Percentiles rank a stretch among this genome's conserved stretches.
phyloP scores from a whole-genome alignment of 106 monocot genomes.

The Dactylorhiza incarnata region DNA sequence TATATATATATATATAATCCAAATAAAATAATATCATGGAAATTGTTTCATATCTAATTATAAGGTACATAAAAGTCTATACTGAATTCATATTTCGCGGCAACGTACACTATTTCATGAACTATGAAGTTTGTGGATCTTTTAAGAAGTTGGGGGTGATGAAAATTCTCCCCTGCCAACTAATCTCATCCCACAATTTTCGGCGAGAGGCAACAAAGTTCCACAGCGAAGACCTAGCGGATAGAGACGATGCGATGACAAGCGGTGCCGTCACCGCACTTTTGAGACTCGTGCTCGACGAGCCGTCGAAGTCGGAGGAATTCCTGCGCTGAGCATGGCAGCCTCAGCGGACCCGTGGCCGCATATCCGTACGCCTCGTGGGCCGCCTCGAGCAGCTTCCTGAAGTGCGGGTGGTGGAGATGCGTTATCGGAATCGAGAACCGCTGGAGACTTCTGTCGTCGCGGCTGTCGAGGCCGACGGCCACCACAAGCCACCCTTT shows the following conservation, averaged over 20 bases:
- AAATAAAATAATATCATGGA: too few relatives aligned
- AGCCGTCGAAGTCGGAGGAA: slow-evolving; percentile 33
- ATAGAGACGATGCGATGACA: not conserved
- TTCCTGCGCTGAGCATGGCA: slow-evolving; percentile 41
- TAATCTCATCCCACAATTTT: too few relatives aligned
- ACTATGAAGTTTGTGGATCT: too few relatives aligned
- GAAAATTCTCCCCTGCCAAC: too few relatives aligned
- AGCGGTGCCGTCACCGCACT: not conserved
- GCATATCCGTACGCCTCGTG: slow-evolving; percentile 40
- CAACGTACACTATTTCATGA: too few relatives aligned
- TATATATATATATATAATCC: too few relatives aligned
- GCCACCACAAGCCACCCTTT: slow-evolving; percentile 35
- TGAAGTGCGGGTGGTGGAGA: slow-evolving; percentile 38
- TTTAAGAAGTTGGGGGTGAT: too few relatives aligned
- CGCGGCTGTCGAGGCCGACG: slow-evolving; percentile 19
- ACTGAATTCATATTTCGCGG: too few relatives aligned
- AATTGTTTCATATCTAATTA: too few relatives aligned
- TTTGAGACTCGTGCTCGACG: slow-evolving; percentile 19
- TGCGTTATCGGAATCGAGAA: slow-evolving; percentile 39
- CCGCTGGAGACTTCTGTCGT: slow-evolving; percentile 7
- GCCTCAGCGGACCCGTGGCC: slow-evolving; percentile 25
- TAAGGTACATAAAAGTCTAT: too few relatives aligned
- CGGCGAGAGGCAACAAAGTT: too few relatives aligned
- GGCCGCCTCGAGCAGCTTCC: slow-evolving; percentile 24
- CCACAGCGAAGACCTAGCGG: too few relatives aligned